Conservation (phyloP, 306 rosid genomes). For the Cucumis melo region DNA sequence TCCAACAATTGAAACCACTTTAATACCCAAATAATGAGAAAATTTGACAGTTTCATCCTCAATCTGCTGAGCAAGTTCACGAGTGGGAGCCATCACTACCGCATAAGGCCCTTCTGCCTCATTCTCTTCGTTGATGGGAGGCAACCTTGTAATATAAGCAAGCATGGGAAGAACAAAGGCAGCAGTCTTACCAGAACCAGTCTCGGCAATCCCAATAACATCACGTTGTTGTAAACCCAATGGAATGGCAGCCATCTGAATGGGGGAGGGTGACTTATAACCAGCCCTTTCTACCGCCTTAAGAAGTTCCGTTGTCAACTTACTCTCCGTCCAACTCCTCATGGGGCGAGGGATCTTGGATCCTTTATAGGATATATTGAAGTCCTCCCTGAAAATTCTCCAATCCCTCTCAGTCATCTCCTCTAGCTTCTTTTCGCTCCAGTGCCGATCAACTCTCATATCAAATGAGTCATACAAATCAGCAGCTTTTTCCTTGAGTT, state of each 20-base stretch:
- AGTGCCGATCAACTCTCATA: constrained; percentile 83
- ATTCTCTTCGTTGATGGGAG: constrained; percentile 78
- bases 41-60: constrained; percentile 84
- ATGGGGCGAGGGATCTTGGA: constrained; percentile 79
- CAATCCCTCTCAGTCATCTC: constrained; percentile 87
- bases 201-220: constrained; percentile 80
- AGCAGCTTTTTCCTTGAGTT: constrained; percentile 77
- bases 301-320: constrained; percentile 43
- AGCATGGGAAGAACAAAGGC: constrained; percentile 94
- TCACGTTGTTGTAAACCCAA: constrained; percentile 78
- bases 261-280: constrained; percentile 79
- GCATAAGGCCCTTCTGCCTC: constrained; percentile 94
- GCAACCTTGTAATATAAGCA: constrained; percentile 67
- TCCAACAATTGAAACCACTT: constrained; percentile 87
- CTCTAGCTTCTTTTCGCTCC: constrained; percentile 84
- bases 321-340: constrained; percentile 72
- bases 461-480: constrained; percentile 63
- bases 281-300: constrained; percentile 83
- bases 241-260: constrained; percentile 93
- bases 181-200: constrained; percentile 91
- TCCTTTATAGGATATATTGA: constrained; percentile 72
- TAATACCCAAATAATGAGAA: constrained; percentile 66
- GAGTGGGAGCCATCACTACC: constrained; percentile 93
- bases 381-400: constrained; percentile 84
- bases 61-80: constrained; percentile 88